Evolutionary conservation across 2,329 filamentous ascomycete genomes (phyloP), one percentile per base, ranked within the genome.

Genomic region (Penicillium capsulatum): DNA sequence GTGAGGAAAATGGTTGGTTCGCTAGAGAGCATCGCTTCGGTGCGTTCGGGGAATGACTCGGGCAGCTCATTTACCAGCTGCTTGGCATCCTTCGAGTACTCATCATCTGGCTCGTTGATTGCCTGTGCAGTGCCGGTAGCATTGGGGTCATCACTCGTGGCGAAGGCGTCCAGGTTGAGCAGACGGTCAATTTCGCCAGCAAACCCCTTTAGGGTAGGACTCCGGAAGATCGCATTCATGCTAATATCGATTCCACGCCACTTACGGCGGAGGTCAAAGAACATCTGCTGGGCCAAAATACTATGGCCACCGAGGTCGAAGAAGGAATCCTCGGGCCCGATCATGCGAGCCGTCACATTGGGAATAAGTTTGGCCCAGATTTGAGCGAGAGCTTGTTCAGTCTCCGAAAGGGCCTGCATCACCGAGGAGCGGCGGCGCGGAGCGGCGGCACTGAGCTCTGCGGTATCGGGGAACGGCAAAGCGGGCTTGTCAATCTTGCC

Each of bases 241-340:
- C 79, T 76, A 11, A 91, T 71, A 42, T 88, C 76, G 4, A 76
- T 70, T n/a, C 74, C 77, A 33, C 71, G 71, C 69, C 76, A 80
- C 54, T 77, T 75, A 44, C 76, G 72, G 27, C 78, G 74, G 26
- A 90, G 74, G 36, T 80, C 76, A 42, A 94, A 78, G 7, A 95
- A 74, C 60, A 96, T 79, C 55, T 86, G 83, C 56, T 92, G 86
- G 0, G 86, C 86, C 31, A 91, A 74, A 53, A 94, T 80, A 65
- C 80, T 85, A 68, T 92, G 84, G 10, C 87, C 87, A 44, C 87
- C 87, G 32, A 84, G 69, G 44, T 92, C 85, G 57, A 91, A 91
- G 69, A 92, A 94, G 1, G 67, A 68, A 46, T 75, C 67, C n/a
- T 80, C 72, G 0, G 76, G 73, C 30, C 72, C 74, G 41, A 94